Conservation (phyloP, 148 eudicot species). For the Camellia lanceoleosa region DNA sequence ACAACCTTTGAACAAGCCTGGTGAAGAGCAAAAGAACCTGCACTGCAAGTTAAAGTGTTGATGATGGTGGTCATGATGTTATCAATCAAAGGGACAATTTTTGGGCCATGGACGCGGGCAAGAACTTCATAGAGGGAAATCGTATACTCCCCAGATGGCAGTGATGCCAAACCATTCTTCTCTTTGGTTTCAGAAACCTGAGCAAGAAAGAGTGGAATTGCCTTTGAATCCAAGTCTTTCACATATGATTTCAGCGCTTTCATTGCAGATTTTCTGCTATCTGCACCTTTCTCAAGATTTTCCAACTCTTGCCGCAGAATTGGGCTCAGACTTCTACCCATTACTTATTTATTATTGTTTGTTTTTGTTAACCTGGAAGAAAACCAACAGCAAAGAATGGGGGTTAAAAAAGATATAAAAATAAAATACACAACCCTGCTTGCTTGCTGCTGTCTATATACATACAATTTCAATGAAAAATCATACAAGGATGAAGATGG, state of each 20-base stretch:
- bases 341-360: background rate
- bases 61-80: slow-evolving; percentile 78
- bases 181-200: slow-evolving; percentile 89
- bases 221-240: slow-evolving; percentile 83
- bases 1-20: slow-evolving; percentile 97
- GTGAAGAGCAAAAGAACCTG: slow-evolving; percentile 88
- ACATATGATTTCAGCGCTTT: slow-evolving; percentile 76
- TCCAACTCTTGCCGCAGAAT: slow-evolving; percentile 70
- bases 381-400: too few species aligned
- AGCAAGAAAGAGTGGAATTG: slow-evolving; percentile 87
- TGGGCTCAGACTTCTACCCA: slow-evolving; percentile 84
- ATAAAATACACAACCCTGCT: too few species aligned
- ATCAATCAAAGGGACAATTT: slow-evolving; percentile 75
- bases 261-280: slow-evolving; percentile 87
- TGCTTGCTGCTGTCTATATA: too few species aligned
- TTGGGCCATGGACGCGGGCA: slow-evolving; percentile 92
- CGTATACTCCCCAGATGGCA: slow-evolving; percentile 68
- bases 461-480: too few species aligned
- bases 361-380: slow-evolving; percentile 10
- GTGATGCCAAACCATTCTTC: slow-evolving; percentile 30
- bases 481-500: too few species aligned
- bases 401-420: too few species aligned
- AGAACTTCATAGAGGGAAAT: slow-evolving; percentile 93
- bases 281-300: slow-evolving; percentile 79
- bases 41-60: slow-evolving; percentile 66